Percentiles rank a stretch among this genome's conserved stretches.
Evolutionary conservation across 192 early-diverging fungal species (phyloP).

Genomic region (Jimgerdemannia flammicorona): DNA sequence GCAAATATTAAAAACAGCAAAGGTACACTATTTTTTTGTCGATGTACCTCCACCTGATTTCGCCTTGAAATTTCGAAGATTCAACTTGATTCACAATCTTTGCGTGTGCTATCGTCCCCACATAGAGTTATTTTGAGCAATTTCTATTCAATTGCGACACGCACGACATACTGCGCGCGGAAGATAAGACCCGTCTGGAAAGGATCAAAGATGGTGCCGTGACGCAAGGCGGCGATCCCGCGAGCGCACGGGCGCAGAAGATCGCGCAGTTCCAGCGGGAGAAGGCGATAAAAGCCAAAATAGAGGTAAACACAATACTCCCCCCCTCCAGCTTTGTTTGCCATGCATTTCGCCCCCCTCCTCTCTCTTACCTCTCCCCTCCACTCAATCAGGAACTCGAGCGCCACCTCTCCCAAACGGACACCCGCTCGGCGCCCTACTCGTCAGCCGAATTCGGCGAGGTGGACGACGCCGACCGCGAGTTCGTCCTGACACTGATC

Average conservation of each 20-base stretch:
- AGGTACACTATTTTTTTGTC: conserved; percentile 32
- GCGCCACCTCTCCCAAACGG: conserved; percentile 2
- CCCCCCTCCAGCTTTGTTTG: neutral
- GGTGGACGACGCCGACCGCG: conserved; percentile 77
- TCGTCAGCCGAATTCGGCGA: conserved; percentile 39
- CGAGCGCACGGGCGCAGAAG: conserved; percentile 61
- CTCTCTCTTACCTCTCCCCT: neutral
- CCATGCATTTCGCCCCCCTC: neutral
- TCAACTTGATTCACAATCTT: too few relatives aligned
- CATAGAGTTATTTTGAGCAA: conserved; percentile 33
- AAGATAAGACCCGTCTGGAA: conserved; percentile 19
- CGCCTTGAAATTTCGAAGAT: too few relatives aligned
- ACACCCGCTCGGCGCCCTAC: conserved; percentile 19
- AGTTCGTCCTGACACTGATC: conserved; percentile 67
- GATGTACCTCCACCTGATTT: neutral
- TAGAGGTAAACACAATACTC: conserved; percentile 20
- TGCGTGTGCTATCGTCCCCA: neutral
- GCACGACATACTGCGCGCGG: conserved; percentile 26
- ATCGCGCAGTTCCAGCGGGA: conserved; percentile 77
- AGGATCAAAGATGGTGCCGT: conserved; percentile 4
- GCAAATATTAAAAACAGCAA: conserved; percentile 37
- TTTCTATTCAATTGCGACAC: conserved; percentile 31
- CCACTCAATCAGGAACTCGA: neutral
- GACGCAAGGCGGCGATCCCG: conserved; percentile 31
- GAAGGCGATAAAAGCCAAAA: conserved; percentile 57